Base-by-base conservation (phyloP, 768 basidiomycete species). In the Podaxis sp. region DNA sequence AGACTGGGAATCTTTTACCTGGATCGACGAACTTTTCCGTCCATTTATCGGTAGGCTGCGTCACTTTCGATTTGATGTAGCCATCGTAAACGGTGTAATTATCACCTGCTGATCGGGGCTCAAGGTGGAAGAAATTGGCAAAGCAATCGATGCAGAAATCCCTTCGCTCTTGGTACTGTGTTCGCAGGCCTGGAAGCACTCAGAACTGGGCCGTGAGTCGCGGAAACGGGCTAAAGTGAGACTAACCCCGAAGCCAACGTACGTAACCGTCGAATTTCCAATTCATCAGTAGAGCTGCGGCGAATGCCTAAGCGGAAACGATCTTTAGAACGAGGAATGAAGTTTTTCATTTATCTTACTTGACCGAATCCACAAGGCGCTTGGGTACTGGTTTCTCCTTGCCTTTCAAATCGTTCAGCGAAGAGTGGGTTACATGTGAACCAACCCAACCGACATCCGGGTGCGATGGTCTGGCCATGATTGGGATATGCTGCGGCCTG, bases 391-490 rank as follows among this genome's bases (percentile, higher is more conserved):
- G 82, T 83, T 74, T 94, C 92, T 16, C 81, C 79, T 16, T 83
- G 81, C 48, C 91, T 77, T 65, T 89, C 85, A 9, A 94, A 70
- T 25, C 89, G 78, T 68, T 93, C 91, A 9, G 87, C 86, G 68
- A 94, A 91, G 25, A 86, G 52, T 1, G 90, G 85, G 65, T 83
- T 87, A 66, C 87, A 87, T 2, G 90, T 92, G 68, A 89, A 87
- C 86, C 86, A 95, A 2, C 91, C 92, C 25, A 93, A 70, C 7
- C 91, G 82, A 56, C 82, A 82, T 2, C 91, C 92, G 2, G 91
- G 91, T 2, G 88, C 88, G 50, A 93, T 82, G 2, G 86, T 89
- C 88, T 93, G 52, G 55, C 46, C 32, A 55, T 25, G 46, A 42
- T 21, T 50, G 57, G 16, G 38, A 54, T 40, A 25, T 13, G 50